Conservation (phyloP, 2,329 filamentous ascomycete genomes). For the Colletotrichum noveboracense region DNA sequence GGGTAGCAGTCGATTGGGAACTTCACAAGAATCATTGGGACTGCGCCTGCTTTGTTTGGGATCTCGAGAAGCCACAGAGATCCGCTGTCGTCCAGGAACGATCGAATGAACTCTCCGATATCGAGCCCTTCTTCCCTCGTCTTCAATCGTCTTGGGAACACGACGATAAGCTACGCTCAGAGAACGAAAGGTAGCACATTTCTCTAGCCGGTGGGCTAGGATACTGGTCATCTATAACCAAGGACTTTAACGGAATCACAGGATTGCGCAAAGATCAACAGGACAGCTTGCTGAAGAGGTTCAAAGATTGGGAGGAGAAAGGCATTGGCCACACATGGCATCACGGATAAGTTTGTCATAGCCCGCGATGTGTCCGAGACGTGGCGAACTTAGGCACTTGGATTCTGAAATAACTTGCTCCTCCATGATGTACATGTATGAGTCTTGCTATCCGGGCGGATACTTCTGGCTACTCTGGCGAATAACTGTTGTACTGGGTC, state of each 20-base stretch:
- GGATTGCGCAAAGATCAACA: not conserved
- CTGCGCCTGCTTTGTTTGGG: not conserved
- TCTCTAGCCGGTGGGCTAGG: not conserved
- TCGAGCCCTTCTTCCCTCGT: not conserved
- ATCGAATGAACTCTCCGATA: not conserved
- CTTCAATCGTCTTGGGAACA: not conserved
- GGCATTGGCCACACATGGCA: not conserved
- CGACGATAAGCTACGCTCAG: not conserved
- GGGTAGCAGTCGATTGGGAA: not conserved
- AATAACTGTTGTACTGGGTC: no score
- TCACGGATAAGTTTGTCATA: not conserved
- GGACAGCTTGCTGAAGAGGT: not conserved
- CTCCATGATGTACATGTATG: not conserved
- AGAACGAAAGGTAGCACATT: not conserved
- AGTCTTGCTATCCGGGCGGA: not conserved
- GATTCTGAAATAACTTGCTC: not conserved
- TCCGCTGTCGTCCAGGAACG: not conserved
- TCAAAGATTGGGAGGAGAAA: not conserved
- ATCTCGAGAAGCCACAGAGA: not conserved
- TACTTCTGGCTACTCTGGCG: no score
- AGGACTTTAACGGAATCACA: not conserved
- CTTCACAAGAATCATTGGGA: not conserved
- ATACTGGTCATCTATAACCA: not conserved
- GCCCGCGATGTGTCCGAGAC: not conserved
- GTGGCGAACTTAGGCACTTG: not conserved